A percentile compares a stretch with the other conserved stretches of the same genome.
These are phyloP conservation scores for Dipteronia dyeriana DNA, from an alignment of 345 rosid genomes.

Conservation along the genomic window DNA sequence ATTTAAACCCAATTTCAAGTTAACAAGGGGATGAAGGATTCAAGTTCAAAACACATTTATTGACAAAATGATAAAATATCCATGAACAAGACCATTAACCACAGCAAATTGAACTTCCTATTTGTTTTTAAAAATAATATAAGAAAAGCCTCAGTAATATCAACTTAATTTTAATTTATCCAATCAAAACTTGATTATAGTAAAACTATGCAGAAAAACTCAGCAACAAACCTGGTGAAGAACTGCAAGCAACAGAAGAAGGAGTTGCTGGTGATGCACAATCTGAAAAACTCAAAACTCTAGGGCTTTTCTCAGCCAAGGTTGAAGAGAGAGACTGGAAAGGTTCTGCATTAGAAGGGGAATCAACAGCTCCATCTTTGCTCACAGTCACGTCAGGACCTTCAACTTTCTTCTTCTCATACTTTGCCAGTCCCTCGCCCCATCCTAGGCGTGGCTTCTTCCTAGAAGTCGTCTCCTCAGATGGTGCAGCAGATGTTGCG, in stretches of 20 bases:
- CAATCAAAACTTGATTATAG: neutral
- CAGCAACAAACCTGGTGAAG: conserved; percentile 66
- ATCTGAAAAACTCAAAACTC: conserved; percentile 47
- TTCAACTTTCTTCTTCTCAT: conserved; percentile 90
- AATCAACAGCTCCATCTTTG: conserved; percentile 43
- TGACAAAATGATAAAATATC: neutral
- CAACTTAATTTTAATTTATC: neutral
- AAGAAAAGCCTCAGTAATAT: neutral
- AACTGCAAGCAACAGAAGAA: conserved; percentile 91
- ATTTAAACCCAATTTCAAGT: neutral
- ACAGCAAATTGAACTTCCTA: neutral
- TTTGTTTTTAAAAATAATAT: neutral
- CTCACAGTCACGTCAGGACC: conserved; percentile 47
- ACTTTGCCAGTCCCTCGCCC: conserved; percentile 99
- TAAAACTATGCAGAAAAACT: neutral
- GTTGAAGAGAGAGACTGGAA: conserved; percentile 44
- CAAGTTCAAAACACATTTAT: neutral
- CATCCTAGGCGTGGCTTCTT: conserved; percentile 94
- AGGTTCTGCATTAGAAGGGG: conserved; percentile 39
- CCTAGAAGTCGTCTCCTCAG: conserved; percentile 62
- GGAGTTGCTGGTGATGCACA: conserved; percentile 91
- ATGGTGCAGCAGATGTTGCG: conserved; percentile 45
- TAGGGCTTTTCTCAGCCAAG: conserved; percentile 68
- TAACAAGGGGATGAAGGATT: neutral
- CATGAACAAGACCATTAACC: neutral